These are phyloP conservation scores for Suillus decipiens DNA, from an alignment of 768 basidiomycete species.

Conservation along the genomic window DNA sequence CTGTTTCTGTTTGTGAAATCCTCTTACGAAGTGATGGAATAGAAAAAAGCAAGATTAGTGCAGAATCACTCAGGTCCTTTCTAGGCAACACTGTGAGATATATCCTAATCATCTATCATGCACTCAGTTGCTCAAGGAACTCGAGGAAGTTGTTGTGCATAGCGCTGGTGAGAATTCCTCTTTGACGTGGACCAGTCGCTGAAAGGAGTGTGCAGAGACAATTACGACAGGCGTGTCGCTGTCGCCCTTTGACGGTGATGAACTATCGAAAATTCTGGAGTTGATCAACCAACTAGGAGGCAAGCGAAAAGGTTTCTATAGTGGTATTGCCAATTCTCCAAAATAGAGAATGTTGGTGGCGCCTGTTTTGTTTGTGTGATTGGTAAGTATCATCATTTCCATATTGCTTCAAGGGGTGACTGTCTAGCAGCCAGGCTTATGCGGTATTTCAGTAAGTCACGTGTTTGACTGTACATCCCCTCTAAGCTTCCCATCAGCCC, in stretches of 20 bases:
- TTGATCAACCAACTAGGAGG: conserved; percentile 12
- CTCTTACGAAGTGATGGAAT: not conserved
- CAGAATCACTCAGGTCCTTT: not conserved
- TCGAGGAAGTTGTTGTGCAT: conserved; percentile 9
- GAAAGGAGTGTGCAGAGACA: conserved; percentile 22
- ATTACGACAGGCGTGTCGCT: conserved; percentile 11
- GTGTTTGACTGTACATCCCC: not conserved
- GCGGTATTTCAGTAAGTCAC: conserved; percentile 41
- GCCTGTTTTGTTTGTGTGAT: conserved; percentile 7
- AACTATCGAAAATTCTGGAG: conserved; percentile 11
- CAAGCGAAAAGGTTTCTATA: not conserved
- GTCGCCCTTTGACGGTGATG: conserved; percentile 14
- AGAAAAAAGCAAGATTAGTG: not conserved
- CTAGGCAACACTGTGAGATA: conserved; percentile 15
- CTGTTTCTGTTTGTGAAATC: not conserved
- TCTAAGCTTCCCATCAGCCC: conserved; percentile 17
- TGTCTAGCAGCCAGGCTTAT: conserved; percentile 41
- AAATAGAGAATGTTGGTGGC: conserved; percentile 5
- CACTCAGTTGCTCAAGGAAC: conserved; percentile 1
- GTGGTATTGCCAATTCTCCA: not conserved
- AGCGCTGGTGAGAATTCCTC: conserved; percentile 22
- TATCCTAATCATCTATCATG: conserved; percentile 5
- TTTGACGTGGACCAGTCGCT: not conserved
- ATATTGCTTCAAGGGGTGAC: not conserved
- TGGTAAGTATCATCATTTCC: not conserved